phyloP scores from a whole-genome alignment of 371 early-diverging fungal genomes.

The Rhizomucor miehei region DNA sequence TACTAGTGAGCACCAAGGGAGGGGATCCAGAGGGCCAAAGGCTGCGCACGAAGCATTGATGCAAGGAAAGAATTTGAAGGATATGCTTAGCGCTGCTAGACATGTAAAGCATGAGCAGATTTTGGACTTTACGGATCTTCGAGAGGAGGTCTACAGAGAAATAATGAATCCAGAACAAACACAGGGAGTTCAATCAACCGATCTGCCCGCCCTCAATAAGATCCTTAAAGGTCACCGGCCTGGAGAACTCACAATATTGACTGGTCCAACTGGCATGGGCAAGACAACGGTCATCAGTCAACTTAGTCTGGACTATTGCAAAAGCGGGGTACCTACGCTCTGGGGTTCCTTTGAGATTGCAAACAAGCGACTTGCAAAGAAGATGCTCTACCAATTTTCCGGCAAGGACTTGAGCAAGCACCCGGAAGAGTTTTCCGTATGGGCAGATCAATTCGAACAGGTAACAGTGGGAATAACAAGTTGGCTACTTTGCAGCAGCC shows the following conservation, averaged over 20 bases:
- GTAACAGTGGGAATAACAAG: constrained; percentile 23
- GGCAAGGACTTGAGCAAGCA: constrained; percentile 47
- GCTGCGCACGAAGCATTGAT: constrained; percentile 39
- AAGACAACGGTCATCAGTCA: constrained; percentile 81
- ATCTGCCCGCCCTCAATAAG: constrained; percentile 58
- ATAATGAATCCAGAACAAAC: constrained; percentile 66
- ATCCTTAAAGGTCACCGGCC: constrained; percentile 74
- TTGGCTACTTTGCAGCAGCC: background rate
- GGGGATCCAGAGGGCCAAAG: constrained; percentile 41
- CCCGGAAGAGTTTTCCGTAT: constrained; percentile 50
- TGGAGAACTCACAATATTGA: constrained; percentile 74
- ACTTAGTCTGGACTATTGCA: constrained; percentile 69
- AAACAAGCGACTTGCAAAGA: constrained; percentile 66
- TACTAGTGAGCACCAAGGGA: constrained; percentile 44
- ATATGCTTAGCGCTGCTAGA: constrained; percentile 37
- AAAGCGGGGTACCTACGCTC: constrained; percentile 70
- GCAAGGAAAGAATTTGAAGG: constrained; percentile 24
- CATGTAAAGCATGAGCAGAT: constrained; percentile 65
- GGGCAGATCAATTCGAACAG: constrained; percentile 65
- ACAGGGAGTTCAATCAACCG: constrained; percentile 58
- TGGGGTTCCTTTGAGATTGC: constrained; percentile 85
- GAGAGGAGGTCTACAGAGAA: constrained; percentile 67
- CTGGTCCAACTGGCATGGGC: constrained; percentile 75
- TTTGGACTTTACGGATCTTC: constrained; percentile 55
- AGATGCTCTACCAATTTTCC: constrained; percentile 73